phyloP scores from a whole-genome alignment of 2,329 filamentous ascomycete genomes.

The Trichoderma sp. region DNA sequence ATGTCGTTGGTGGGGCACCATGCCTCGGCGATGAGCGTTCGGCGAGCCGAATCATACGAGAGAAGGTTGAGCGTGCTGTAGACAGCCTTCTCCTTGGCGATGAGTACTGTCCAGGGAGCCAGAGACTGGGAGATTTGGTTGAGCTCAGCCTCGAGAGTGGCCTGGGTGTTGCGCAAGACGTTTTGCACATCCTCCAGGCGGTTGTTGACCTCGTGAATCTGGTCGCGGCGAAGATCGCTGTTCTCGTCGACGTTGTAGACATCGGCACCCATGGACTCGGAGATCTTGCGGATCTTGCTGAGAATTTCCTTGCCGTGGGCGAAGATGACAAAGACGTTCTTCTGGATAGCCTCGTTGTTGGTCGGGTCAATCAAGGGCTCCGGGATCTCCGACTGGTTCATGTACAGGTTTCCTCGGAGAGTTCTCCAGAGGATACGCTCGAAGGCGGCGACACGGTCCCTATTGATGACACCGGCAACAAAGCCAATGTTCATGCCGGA shows the following conservation, averaged over 20 bases:
- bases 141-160: slow-evolving; percentile 87
- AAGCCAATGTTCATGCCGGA: slow-evolving; percentile 99
- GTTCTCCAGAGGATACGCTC: slow-evolving; percentile 98
- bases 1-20: slow-evolving; percentile 95
- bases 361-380: slow-evolving; percentile 88
- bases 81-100: slow-evolving; percentile 97
- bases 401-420: slow-evolving; percentile 95
- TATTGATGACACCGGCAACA: slow-evolving; percentile 90
- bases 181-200: slow-evolving; percentile 87
- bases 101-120: slow-evolving; percentile 94
- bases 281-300: slow-evolving; percentile 98
- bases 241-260: slow-evolving; percentile 98
- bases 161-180: slow-evolving; percentile 92
- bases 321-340: slow-evolving; percentile 99
- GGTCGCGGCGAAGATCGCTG: slow-evolving; percentile 88
- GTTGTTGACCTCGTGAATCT: slow-evolving; percentile 96
- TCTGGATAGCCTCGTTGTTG: slow-evolving; percentile 87
- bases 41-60: slow-evolving; percentile 92
- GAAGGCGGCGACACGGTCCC: slow-evolving; percentile 90
- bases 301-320: slow-evolving; percentile 98
- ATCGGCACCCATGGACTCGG: slow-evolving; percentile 92
- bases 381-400: slow-evolving; percentile 99
- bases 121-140: slow-evolving; percentile 90
- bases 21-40: slow-evolving; percentile 94
- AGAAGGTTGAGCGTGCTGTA: slow-evolving; percentile 95